Evolutionary conservation across 2,329 filamentous ascomycete genomes (phyloP).

Genomic region (Colletotrichum lini): DNA sequence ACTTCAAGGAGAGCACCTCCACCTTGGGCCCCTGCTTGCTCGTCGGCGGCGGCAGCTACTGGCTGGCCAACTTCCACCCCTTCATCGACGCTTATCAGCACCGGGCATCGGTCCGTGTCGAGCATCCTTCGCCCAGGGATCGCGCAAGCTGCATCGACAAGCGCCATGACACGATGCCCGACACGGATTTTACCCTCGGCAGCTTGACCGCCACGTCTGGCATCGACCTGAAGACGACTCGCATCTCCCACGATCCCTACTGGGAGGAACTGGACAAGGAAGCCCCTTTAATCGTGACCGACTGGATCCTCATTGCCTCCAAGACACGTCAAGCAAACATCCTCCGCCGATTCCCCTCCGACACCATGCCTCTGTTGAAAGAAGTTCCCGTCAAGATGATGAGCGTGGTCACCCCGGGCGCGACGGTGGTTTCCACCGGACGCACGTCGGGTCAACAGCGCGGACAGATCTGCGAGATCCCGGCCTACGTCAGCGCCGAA

Average conservation of each 20-base stretch:
- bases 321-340: slow-evolving; percentile 55
- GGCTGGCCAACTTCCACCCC: slow-evolving; percentile 62
- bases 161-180: slow-evolving; percentile 55
- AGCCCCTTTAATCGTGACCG: slow-evolving; percentile 58
- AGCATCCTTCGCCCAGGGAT: slow-evolving; percentile 60
- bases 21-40: slow-evolving; percentile 59
- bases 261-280: slow-evolving; percentile 60
- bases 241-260: slow-evolving; percentile 60
- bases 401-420: slow-evolving; percentile 52
- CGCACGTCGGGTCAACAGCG: slow-evolving; percentile 60
- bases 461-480: slow-evolving; percentile 60
- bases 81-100: slow-evolving; percentile 55
- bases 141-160: slow-evolving; percentile 53
- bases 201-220: slow-evolving; percentile 58
- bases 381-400: slow-evolving; percentile 53
- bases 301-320: slow-evolving; percentile 60
- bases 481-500: slow-evolving; percentile 57
- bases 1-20: slow-evolving; percentile 54
- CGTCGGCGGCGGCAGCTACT: slow-evolving; percentile 55
- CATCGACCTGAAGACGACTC: slow-evolving; percentile 58
- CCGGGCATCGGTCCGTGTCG: slow-evolving; percentile 48
- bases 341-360: slow-evolving; percentile 57
- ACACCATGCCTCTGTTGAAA: slow-evolving; percentile 49
- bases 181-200: slow-evolving; percentile 52
- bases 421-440: slow-evolving; percentile 56